Conservation (phyloP, 2,329 filamentous ascomycete genomes). For the Colletotrichum tamarilloi region DNA sequence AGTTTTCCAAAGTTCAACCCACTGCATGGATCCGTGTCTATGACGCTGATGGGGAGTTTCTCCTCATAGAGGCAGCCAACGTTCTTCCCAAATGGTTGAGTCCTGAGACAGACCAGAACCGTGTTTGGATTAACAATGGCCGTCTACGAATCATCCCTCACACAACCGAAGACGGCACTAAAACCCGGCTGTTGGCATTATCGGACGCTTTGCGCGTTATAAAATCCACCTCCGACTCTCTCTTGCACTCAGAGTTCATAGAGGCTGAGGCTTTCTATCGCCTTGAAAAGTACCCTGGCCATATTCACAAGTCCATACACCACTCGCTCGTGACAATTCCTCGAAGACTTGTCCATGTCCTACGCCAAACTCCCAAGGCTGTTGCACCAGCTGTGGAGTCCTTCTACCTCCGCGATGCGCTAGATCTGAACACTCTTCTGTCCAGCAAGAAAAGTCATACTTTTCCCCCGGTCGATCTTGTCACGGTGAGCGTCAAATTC, state of each 20-base stretch:
- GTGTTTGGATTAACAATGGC: conserved; percentile 88
- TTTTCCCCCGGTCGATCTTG: conserved; percentile 83
- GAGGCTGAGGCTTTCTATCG: conserved; percentile 94
- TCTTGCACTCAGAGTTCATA: conserved; percentile 79
- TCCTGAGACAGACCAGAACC: conserved; percentile 87
- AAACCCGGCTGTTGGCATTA: conserved; percentile 62
- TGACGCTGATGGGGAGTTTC: conserved; percentile 94
- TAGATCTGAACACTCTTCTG: conserved; percentile 76
- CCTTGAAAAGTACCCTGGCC: conserved; percentile 82
- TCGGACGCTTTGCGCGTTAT: conserved; percentile 73
- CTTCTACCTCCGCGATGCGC: conserved; percentile 90
- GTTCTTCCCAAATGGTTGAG: conserved; percentile 90
- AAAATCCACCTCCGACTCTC: conserved; percentile 60
- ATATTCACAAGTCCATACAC: conserved; percentile 82
- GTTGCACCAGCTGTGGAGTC: conserved; percentile 88
- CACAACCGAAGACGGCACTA: conserved; percentile 49
- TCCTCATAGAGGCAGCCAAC: conserved; percentile 93
- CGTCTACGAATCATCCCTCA: conserved; percentile 79
- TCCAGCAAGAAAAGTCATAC: conserved; percentile 62
- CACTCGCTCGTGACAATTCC: conserved; percentile 79
- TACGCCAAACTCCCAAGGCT: conserved; percentile 79
- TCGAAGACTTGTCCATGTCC: conserved; percentile 81
- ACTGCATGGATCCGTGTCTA: conserved; percentile 84
- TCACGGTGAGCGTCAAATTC: conserved; percentile 83
- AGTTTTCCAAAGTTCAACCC: conserved; percentile 79